phyloP scores from a whole-genome alignment of 306 rosid species.

The Betula pendula region DNA sequence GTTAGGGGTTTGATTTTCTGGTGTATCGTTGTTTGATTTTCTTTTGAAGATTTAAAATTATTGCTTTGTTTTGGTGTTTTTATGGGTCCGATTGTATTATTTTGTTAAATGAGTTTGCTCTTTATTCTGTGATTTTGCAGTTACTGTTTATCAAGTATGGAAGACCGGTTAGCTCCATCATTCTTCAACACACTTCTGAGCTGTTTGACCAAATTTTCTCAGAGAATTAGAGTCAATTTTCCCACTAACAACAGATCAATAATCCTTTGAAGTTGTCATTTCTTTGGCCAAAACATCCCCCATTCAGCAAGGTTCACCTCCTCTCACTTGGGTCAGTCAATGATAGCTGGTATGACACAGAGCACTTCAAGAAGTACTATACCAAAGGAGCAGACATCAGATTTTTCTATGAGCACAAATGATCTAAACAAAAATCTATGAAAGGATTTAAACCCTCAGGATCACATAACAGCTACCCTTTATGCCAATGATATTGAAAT shows the following conservation, averaged over 20 bases:
- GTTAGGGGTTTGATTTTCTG: too few species aligned
- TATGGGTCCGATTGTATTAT: too few species aligned
- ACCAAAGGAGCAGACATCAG: constrained; percentile 61
- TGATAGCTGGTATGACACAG: constrained; percentile 55
- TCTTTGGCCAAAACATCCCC: too few species aligned
- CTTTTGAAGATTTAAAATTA: too few species aligned
- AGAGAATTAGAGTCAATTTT: too few species aligned
- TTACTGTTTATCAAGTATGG: constrained; percentile 54
- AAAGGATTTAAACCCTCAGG: constrained; percentile 61
- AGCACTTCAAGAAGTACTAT: constrained; percentile 54
- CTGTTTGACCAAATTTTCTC: constrained; percentile 38
- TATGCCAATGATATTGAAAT: constrained; percentile 39
- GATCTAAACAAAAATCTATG: too few species aligned
- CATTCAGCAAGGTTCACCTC: constrained; percentile 53
- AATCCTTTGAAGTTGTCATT: too few species aligned
- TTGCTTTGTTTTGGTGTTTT: too few species aligned
- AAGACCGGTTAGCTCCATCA: constrained; percentile 48
- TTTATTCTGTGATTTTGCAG: too few species aligned
- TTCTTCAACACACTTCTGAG: constrained; percentile 42
- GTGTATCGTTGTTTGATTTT: too few species aligned
- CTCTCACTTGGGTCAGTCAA: constrained; percentile 30
- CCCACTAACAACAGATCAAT: too few species aligned
- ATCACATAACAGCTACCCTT: constrained; percentile 62
- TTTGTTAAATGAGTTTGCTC: too few species aligned
- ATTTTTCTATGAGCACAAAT: constrained; percentile 52